These are phyloP conservation scores for Coelastrella sp. DNA, from an alignment of 139 green algal genomes.

Conservation along the genomic window DNA sequence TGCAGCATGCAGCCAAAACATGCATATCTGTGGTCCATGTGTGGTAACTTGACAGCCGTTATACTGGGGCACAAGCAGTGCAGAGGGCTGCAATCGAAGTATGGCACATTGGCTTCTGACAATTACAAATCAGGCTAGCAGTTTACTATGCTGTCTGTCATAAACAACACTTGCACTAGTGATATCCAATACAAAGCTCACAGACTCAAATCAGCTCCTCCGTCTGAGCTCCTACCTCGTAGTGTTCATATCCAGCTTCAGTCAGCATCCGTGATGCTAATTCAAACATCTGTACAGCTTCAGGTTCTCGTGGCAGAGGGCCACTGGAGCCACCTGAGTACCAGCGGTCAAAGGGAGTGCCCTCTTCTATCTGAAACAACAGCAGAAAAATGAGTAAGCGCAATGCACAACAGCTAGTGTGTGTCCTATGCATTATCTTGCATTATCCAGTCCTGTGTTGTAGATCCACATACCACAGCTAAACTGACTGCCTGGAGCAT, in stretches of 20 bases:
- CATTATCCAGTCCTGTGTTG: no score
- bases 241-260: constrained; percentile 92
- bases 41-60: no score
- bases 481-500: no score
- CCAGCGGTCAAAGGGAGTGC: constrained; percentile 91
- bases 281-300: constrained; percentile 85
- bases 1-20: neutral
- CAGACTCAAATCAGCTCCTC: no score
- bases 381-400: neutral
- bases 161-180: no score
- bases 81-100: no score
- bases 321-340: constrained; percentile 69
- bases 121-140: no score
- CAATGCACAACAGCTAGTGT: neutral
- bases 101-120: no score
- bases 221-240: constrained; percentile 91
- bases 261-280: constrained; percentile 70
- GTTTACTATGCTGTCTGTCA: neutral
- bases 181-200: no score
- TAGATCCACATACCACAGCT: no score
- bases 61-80: no score
- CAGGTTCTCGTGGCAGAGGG: constrained; percentile 77
- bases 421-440: no score
- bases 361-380: constrained; percentile 85
- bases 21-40: neutral